Percentiles rank a stretch among this genome's conserved stretches.
These are phyloP conservation scores for Priceomyces castillae DNA, from an alignment of 805 yeast species.

Conservation along the genomic window DNA sequence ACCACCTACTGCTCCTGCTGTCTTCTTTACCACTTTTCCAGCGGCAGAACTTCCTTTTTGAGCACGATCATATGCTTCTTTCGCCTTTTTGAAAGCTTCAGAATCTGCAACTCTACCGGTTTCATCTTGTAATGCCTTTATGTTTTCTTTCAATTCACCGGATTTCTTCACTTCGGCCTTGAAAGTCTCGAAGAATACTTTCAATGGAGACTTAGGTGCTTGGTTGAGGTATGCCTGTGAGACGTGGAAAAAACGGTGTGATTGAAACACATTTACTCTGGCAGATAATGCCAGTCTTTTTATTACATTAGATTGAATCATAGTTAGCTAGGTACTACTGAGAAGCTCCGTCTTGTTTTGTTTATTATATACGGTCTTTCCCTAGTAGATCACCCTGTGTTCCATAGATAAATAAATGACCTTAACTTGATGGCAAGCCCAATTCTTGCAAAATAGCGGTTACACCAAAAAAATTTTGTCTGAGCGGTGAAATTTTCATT, in stretches of 20 bases:
- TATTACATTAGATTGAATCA: background rate
- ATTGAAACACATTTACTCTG: background rate
- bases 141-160: constrained; percentile 83
- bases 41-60: constrained; percentile 67
- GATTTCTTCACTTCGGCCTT: constrained; percentile 87
- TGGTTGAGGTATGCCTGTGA: constrained; percentile 14
- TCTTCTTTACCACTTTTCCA: constrained; percentile 74
- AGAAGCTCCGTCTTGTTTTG: background rate
- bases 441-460: background rate
- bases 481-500: constrained; percentile 5
- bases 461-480: constrained; percentile 1
- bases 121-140: constrained; percentile 93
- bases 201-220: constrained; percentile 70
- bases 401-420: background rate
- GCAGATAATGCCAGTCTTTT: background rate
- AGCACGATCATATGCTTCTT: constrained; percentile 86
- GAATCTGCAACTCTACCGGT: constrained; percentile 92
- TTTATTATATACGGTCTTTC: background rate
- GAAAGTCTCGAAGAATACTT: constrained; percentile 92
- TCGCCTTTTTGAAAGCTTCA: constrained; percentile 88
- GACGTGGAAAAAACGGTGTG: constrained; percentile 16
- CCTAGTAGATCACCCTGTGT: background rate
- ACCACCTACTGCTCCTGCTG: constrained; percentile 91
- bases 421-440: background rate
- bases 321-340: background rate